Evolutionary conservation across 2,329 filamentous ascomycete species (phyloP), one percentile per base, ranked within the genome.

Genomic region (Aspergillus pseudoglaucus): DNA sequence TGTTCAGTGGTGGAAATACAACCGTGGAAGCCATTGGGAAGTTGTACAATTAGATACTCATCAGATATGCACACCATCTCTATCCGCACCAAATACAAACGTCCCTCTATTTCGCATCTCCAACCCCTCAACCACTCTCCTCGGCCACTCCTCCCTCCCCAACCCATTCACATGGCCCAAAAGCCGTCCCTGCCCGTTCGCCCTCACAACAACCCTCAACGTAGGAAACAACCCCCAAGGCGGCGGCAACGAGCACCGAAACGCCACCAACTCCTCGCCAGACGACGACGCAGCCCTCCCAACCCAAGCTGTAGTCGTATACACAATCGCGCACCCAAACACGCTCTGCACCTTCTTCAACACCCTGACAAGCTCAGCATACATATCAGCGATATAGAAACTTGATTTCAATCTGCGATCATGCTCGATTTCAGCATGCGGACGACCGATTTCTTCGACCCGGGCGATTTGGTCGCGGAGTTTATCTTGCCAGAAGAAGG

Each of bases 1-100:
- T 84, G 3, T 75, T 84, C 45, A 81, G 75, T 55, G 81, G 81
- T n/a, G 81, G 81, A 0, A 84, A 84, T 62, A 84, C 80, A 2
- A 83, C 80, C 0, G 70, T 84, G 9, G 81, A 84, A 59, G 80
- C 78, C 1, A 76, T 84, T 54, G 69, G 65, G 20, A 76, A 78
- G 63, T 64, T 84, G 37, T 83, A 81, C 42, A 33, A 44, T 25
- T 58, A 37, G 51, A 41, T 12, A 35, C 10, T 15, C 37, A 43
- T 25, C 12, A 48, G 32, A 42, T 12, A 6, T 47, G 48, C 27
- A 60, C 53, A 4, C 62, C 65, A 10, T 59, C 46, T 6, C 49
- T 50, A 17, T 47, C 48, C 7, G 66, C 50, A 45, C 54, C 59
- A 37, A 68, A 68, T 1, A 53, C 49, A 48, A 69, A 69, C 35